Percentiles rank a stretch among this genome's conserved stretches.
Conservation (phyloP, 2,329 filamentous ascomycete species). For the Pyrenophora graminea region DNA sequence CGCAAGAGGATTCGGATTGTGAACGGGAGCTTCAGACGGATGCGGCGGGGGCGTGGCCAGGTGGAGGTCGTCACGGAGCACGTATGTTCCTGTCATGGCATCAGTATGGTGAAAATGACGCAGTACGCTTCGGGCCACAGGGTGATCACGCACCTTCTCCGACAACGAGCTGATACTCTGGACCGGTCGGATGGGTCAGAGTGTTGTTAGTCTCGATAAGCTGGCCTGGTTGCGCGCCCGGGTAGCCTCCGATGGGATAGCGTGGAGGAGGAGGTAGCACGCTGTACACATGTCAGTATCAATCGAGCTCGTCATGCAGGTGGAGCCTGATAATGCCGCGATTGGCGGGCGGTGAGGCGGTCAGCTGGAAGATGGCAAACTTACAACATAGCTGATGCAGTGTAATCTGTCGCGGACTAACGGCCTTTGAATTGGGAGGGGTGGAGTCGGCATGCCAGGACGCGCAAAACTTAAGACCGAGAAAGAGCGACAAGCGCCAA, state of each 20-base stretch:
- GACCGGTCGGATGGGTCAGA: conserved; percentile 75
- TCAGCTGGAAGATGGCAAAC: conserved; percentile 23
- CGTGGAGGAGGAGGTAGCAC: conserved; percentile 83
- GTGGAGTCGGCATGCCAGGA: conserved; percentile 2
- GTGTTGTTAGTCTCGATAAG: conserved; percentile 95
- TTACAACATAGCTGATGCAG: conserved; percentile 44
- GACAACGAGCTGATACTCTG: conserved; percentile 87
- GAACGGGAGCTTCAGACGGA: conserved; percentile 84
- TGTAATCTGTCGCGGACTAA: conserved; percentile 28
- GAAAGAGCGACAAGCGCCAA: conserved; percentile 2
- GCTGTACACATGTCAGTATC: conserved; percentile 37
- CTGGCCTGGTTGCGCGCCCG: conserved; percentile 71
- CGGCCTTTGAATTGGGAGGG: conserved; percentile 23
- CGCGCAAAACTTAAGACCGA: conserved; percentile 2
- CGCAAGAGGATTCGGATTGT: conserved; percentile 88
- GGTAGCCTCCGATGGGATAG: conserved; percentile 77
- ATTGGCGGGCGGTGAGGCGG: conserved; percentile 29
- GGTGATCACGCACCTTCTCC: conserved; percentile 72
- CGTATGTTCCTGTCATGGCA: conserved; percentile 72
- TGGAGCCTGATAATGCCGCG: conserved; percentile 23
- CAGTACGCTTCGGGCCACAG: neutral
- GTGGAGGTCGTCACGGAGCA: conserved; percentile 86
- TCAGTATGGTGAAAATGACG: conserved; percentile 19
- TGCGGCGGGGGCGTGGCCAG: conserved; percentile 94
- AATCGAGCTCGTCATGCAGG: conserved; percentile 28